These are phyloP conservation scores for Trichoderma sp. DNA, from an alignment of 2,329 filamentous ascomycete species.

Conservation along the genomic window DNA sequence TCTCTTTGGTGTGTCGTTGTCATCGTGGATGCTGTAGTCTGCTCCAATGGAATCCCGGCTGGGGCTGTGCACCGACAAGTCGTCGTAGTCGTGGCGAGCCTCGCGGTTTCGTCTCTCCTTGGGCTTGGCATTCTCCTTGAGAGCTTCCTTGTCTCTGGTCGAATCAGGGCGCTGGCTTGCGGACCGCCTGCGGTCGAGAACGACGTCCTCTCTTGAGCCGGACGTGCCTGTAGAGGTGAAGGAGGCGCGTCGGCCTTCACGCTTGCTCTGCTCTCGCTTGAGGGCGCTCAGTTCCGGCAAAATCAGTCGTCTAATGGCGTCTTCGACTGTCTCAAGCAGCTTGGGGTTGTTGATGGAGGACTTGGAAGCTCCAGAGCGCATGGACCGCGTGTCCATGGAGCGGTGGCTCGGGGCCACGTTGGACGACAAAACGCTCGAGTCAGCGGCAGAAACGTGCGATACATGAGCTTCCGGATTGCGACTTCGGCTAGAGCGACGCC, in stretches of 20 bases:
- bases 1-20: conserved; percentile 51
- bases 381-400: conserved; percentile 58
- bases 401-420: conserved; percentile 57
- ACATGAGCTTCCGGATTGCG: conserved; percentile 53
- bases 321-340: conserved; percentile 86
- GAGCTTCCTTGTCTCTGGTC: conserved; percentile 60
- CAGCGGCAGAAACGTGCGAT: conserved; percentile 54
- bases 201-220: conserved; percentile 56
- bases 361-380: conserved; percentile 55
- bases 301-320: conserved; percentile 86
- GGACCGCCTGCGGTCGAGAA: conserved; percentile 64
- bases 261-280: conserved; percentile 84
- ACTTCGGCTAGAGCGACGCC: conserved; percentile 55
- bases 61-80: conserved; percentile 51
- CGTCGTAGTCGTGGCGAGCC: conserved; percentile 57
- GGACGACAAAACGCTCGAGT: conserved; percentile 59
- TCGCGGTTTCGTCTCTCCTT: conserved; percentile 55
- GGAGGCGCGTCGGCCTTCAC: conserved; percentile 70
- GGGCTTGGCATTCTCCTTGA: conserved; percentile 53
- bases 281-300: conserved; percentile 88
- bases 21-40: conserved; percentile 38
- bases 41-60: conserved; percentile 53
- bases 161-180: conserved; percentile 56
- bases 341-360: conserved; percentile 92
- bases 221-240: conserved; percentile 59